phyloP scores from a whole-genome alignment of 1,284 basidiomycete genomes.

The Ustilago lituana region DNA sequence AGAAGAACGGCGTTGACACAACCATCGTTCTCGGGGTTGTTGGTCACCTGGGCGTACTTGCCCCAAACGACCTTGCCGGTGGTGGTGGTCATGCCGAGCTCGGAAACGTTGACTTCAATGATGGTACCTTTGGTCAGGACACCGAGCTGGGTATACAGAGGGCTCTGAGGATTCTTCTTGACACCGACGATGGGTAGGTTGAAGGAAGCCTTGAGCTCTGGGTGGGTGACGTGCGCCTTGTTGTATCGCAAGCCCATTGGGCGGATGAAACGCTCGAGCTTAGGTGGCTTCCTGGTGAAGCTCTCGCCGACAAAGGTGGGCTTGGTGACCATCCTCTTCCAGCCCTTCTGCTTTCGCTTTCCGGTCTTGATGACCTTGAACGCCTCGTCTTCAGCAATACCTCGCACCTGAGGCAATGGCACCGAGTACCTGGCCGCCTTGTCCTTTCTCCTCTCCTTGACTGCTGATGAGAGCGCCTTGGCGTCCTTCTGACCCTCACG shows the following conservation, averaged over 20 bases:
- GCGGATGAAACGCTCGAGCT: constrained; percentile 97
- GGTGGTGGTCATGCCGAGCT: constrained; percentile 90
- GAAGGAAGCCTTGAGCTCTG: constrained; percentile 97
- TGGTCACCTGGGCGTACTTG: constrained; percentile 90
- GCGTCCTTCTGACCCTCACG: constrained; percentile 97
- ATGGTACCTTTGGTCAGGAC: constrained; percentile 99
- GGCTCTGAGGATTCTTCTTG: constrained; percentile 99
- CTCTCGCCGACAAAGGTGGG: constrained; percentile 98
- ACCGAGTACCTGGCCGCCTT: constrained; percentile 98
- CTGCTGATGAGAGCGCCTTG: constrained; percentile 93
- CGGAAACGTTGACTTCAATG: constrained; percentile 87
- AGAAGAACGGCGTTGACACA: constrained; percentile 64
- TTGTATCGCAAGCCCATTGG: constrained; percentile 98
- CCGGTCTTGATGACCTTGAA: constrained; percentile 99
- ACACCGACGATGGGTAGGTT: constrained; percentile 97
- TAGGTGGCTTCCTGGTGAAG: constrained; percentile 97
- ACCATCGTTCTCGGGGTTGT: constrained; percentile 66
- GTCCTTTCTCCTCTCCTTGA: constrained; percentile 99
- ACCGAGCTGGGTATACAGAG: constrained; percentile 87
- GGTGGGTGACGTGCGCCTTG: constrained; percentile 98
- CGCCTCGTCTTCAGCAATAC: constrained; percentile 99
- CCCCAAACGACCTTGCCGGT: constrained; percentile 86
- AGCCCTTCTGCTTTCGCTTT: constrained; percentile 94
- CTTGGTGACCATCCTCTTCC: constrained; percentile 99
- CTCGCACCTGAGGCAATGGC: constrained; percentile 93